Evolutionary conservation across 495 filamentous ascomycete genomes (phyloP).

Genomic region (Penicillium soppii): DNA sequence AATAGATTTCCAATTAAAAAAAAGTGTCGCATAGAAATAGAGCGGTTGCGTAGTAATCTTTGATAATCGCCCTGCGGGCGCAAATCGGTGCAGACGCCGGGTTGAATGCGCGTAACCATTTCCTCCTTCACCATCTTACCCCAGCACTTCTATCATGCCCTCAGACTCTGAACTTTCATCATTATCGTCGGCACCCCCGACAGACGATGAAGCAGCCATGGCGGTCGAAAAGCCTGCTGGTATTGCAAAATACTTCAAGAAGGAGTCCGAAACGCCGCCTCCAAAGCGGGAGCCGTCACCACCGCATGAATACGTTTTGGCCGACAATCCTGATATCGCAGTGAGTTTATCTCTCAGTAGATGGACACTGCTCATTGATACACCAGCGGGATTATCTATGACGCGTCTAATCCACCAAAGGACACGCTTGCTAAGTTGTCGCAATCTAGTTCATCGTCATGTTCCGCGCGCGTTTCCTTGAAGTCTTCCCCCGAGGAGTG

Average conservation of each 20-base stretch:
- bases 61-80: constrained; percentile 22
- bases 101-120: constrained; percentile 27
- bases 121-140: constrained; percentile 25
- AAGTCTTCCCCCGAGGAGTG: constrained; percentile 81
- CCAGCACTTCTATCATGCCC: constrained; percentile 44
- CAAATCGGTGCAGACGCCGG: constrained; percentile 31
- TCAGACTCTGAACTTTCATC: constrained; percentile 57
- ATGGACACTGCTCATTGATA: neutral
- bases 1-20: neutral
- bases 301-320: constrained; percentile 82
- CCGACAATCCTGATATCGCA: constrained; percentile 84
- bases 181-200: constrained; percentile 58
- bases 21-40: constrained; percentile 2
- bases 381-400: constrained; percentile 18
- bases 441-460: constrained; percentile 86
- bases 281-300: constrained; percentile 78
- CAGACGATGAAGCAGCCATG: constrained; percentile 53
- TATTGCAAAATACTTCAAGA: constrained; percentile 49
- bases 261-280: constrained; percentile 60
- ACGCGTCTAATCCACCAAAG: constrained; percentile 30
- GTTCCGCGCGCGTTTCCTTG: constrained; percentile 91
- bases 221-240: constrained; percentile 42
- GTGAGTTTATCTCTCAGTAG: constrained; percentile 53
- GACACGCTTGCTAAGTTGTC: constrained; percentile 40
- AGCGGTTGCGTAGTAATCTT: constrained; percentile 11